phyloP scores from a whole-genome alignment of 768 basidiomycete genomes.

The Leucosporidium scottii region DNA sequence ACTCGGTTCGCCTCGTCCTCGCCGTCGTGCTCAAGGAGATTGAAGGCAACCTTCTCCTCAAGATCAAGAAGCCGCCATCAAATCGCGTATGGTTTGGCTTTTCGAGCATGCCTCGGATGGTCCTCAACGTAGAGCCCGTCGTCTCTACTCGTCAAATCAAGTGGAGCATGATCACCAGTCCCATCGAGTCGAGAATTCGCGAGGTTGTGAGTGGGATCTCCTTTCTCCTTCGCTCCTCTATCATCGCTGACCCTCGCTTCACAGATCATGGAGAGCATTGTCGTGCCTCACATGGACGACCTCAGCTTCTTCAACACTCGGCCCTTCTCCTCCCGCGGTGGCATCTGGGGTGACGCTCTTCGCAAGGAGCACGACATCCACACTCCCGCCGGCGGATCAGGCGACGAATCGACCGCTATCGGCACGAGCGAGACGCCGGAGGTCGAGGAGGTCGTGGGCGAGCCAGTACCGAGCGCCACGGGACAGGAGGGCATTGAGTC shows the following conservation, averaged over 20 bases:
- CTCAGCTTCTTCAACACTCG: slow-evolving; percentile 85
- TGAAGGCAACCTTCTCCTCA: slow-evolving; percentile 79
- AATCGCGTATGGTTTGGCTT: slow-evolving; percentile 91
- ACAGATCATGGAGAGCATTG: slow-evolving; percentile 87
- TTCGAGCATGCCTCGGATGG: slow-evolving; percentile 79
- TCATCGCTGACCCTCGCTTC: not conserved
- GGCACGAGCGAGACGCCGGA: slow-evolving; percentile 1
- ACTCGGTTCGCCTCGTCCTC: slow-evolving; percentile 79
- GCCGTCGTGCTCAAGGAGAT: slow-evolving; percentile 81
- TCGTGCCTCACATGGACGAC: slow-evolving; percentile 97
- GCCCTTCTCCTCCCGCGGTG: slow-evolving; percentile 62
- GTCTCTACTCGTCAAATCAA: slow-evolving; percentile 91
- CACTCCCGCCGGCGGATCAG: slow-evolving; percentile 7
- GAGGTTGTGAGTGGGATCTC: slow-evolving; percentile 59
- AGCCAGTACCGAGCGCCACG: not conserved
- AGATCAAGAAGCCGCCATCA: slow-evolving; percentile 84
- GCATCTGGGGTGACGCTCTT: slow-evolving; percentile 77
- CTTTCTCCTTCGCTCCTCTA: too few species aligned
- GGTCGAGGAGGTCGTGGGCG: not conserved
- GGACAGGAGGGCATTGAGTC: not conserved
- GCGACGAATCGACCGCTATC: slow-evolving; percentile 1
- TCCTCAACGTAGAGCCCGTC: slow-evolving; percentile 82
- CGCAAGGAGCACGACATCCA: slow-evolving; percentile 35
- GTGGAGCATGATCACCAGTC: slow-evolving; percentile 82
- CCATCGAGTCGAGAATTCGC: slow-evolving; percentile 79